A percentile compares a stretch with the other conserved stretches of the same genome.
Evolutionary conservation across 2,329 filamentous ascomycete genomes (phyloP).

Genomic region (Ceratocystis cubensis): DNA sequence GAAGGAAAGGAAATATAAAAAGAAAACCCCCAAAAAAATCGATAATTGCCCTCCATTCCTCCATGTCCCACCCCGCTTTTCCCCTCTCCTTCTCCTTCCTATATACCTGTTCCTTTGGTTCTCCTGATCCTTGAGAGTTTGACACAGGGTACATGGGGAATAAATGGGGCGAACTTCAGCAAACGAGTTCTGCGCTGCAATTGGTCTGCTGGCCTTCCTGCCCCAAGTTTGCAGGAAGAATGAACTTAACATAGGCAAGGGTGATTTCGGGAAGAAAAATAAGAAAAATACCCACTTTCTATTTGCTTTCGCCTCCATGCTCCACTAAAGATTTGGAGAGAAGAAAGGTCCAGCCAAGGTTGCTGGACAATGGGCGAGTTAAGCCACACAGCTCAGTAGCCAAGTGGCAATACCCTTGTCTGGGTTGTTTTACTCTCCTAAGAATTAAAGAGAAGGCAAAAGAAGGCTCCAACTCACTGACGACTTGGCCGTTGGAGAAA

Average conservation of each 20-base stretch:
- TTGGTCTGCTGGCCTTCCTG: not conserved
- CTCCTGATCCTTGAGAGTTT: conserved; percentile 4
- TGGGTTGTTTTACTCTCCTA: not conserved
- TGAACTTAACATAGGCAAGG: not conserved
- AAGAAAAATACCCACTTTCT: not conserved
- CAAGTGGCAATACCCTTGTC: not conserved
- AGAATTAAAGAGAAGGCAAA: conserved; percentile 2
- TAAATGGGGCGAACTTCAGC: not conserved
- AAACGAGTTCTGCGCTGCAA: not conserved
- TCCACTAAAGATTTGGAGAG: conserved; percentile 5
- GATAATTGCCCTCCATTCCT: not conserved
- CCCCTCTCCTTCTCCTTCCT: not conserved
- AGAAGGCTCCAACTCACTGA: not conserved
- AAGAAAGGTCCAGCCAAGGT: not conserved
- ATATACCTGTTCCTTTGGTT: not conserved
- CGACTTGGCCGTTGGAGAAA: not conserved
- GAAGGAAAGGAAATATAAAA: no score
- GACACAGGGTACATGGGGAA: conserved; percentile 2
- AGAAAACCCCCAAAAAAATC: no score
- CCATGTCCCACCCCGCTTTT: not conserved
- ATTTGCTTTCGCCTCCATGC: not conserved
- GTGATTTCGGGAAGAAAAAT: conserved; percentile 7
- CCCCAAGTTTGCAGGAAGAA: conserved; percentile 1
- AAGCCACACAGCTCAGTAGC: not conserved
- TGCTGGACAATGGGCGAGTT: not conserved